phyloP scores from a whole-genome alignment of 345 rosid species.

The Populus simonii region DNA sequence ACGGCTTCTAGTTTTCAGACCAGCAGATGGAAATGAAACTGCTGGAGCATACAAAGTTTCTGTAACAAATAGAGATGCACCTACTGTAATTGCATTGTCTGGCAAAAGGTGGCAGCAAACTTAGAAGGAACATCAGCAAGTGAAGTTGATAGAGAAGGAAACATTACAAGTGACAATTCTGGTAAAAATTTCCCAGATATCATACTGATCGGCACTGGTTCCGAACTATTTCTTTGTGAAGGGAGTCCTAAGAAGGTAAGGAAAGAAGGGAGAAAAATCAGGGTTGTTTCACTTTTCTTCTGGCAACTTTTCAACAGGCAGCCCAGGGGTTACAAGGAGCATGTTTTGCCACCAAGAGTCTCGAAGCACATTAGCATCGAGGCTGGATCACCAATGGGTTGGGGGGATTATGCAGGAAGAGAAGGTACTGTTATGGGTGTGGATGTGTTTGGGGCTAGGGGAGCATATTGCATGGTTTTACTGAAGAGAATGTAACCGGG shows the following conservation, averaged over 20 bases:
- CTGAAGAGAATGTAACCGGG: slow-evolving; percentile 23
- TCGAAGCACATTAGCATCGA: slow-evolving; percentile 25
- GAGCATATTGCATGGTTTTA: slow-evolving; percentile 31
- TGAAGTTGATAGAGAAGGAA: slow-evolving; percentile 30
- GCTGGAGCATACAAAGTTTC: slow-evolving; percentile 37
- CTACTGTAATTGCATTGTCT: slow-evolving; percentile 30
- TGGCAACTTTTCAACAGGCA: slow-evolving; percentile 33
- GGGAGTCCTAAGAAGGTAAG: slow-evolving; percentile 19
- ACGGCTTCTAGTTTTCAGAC: slow-evolving; percentile 30
- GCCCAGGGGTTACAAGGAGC: slow-evolving; percentile 29
- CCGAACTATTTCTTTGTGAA: slow-evolving; percentile 30
- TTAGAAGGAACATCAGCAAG: slow-evolving; percentile 23
- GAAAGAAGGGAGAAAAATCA: slow-evolving; percentile 29
- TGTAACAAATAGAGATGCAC: slow-evolving; percentile 15
- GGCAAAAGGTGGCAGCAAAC: slow-evolving; percentile 30
- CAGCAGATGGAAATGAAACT: slow-evolving; percentile 41
- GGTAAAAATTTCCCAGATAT: slow-evolving; percentile 21
- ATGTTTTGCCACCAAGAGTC: slow-evolving; percentile 22
- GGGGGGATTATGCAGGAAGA: slow-evolving; percentile 30
- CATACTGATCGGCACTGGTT: slow-evolving; percentile 37
- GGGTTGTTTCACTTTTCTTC: slow-evolving; percentile 40
- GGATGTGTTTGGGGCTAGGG: slow-evolving; percentile 38
- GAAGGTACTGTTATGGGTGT: slow-evolving; percentile 34
- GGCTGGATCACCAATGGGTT: slow-evolving; percentile 35
- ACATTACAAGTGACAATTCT: slow-evolving; percentile 32